Percentiles rank a stretch among this genome's conserved stretches.
Conservation (phyloP, 1,284 basidiomycete genomes). For the Rhizopogon hawkerae region DNA sequence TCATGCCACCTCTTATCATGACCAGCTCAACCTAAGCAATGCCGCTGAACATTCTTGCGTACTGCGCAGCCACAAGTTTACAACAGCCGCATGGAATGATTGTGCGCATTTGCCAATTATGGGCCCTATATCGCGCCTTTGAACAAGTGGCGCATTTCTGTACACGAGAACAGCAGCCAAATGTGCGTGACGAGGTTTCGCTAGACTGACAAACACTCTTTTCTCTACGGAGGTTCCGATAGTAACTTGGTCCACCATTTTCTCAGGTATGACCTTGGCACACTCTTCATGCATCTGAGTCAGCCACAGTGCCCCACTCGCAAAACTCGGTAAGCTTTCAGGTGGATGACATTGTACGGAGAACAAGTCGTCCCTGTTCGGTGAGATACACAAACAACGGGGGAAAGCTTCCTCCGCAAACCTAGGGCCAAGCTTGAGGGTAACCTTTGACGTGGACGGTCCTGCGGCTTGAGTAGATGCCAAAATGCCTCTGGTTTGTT, state of each 20-base stretch:
- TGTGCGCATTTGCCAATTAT: conserved; percentile 82
- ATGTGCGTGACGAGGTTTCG: neutral
- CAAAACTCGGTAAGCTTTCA: conserved; percentile 25
- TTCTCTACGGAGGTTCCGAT: conserved; percentile 29
- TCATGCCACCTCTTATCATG: too few relatives aligned
- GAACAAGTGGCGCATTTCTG: conserved; percentile 86
- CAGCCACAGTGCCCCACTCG: conserved; percentile 40
- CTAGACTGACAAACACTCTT: conserved; percentile 69
- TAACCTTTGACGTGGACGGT: conserved; percentile 31
- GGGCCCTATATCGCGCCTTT: conserved; percentile 55
- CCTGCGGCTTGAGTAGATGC: conserved; percentile 1
- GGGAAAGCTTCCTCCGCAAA: conserved; percentile 57
- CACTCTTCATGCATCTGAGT: conserved; percentile 60
- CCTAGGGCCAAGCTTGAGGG: conserved; percentile 52
- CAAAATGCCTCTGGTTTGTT: conserved; percentile 2
- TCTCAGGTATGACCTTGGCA: conserved; percentile 75
- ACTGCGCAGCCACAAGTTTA: conserved; percentile 59
- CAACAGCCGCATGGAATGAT: conserved; percentile 70
- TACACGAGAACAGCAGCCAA: conserved; percentile 6
- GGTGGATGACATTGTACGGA: conserved; percentile 54
- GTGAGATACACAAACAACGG: conserved; percentile 76
- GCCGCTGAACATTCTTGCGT: conserved; percentile 34
- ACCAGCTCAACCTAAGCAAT: conserved; percentile 39
- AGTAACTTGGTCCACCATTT: conserved; percentile 70
- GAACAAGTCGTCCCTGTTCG: conserved; percentile 47